A percentile compares a stretch with the other conserved stretches of the same genome.
Conservation (phyloP, 2,329 filamentous ascomycete species). For the Ceratocystis albifundus region DNA sequence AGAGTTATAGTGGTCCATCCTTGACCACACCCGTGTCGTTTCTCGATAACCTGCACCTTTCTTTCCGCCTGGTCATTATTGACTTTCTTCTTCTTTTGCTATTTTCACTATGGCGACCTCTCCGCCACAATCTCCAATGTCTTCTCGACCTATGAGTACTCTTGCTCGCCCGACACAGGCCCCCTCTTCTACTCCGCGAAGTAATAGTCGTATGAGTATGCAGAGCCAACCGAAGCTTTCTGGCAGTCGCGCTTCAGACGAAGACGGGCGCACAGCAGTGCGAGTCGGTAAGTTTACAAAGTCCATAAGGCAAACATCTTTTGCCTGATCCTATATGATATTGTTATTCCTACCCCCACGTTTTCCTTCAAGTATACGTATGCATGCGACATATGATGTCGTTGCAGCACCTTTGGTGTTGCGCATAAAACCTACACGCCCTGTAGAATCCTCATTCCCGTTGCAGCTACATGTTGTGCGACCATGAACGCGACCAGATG, state of each 20-base stretch:
- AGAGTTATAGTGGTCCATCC: not conserved
- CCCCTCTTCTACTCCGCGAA: conserved; percentile 43
- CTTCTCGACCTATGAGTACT: conserved; percentile 64
- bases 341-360: not conserved
- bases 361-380: not conserved
- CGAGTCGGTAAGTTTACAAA: conserved; percentile 70
- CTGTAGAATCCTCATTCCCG: not conserved
- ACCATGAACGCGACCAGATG: not conserved
- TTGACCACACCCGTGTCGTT: not conserved
- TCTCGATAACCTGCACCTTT: not conserved
- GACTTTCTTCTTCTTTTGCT: not conserved
- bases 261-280: conserved; percentile 81
- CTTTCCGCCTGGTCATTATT: not conserved
- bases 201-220: conserved; percentile 76
- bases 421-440: not conserved
- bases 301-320: conserved; percentile 3
- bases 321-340: not conserved
- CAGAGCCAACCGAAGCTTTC: conserved; percentile 60
- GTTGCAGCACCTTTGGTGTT: not conserved
- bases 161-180: conserved; percentile 51
- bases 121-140: conserved; percentile 55
- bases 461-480: not conserved
- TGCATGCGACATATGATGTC: not conserved
- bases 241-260: conserved; percentile 75
- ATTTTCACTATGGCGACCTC: conserved; percentile 48